Conservation (phyloP, 2,329 filamentous ascomycete genomes). For the Salinomyces thailandicus region DNA sequence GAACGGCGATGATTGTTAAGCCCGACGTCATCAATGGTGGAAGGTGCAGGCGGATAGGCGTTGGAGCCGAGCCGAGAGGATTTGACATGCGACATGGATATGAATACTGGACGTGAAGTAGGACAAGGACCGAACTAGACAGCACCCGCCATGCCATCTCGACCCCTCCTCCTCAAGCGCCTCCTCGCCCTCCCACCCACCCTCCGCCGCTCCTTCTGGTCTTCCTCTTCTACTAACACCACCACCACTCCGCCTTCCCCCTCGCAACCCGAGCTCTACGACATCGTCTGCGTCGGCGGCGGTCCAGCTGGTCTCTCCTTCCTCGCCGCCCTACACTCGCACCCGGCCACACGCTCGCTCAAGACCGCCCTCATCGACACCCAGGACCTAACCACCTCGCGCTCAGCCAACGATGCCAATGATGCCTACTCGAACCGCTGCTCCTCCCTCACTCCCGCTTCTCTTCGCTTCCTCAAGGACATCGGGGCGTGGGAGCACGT, state of each 20-base stretch:
- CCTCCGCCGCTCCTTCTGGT: constrained; percentile 18
- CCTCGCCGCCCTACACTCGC: constrained; percentile 29
- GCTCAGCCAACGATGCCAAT: constrained; percentile 56
- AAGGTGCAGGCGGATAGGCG: too few species aligned
- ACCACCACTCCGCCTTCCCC: constrained; percentile 4
- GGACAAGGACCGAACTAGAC: too few species aligned
- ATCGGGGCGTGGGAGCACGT: constrained; percentile 83
- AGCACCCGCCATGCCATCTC: too few species aligned
- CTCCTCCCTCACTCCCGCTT: constrained; percentile 84
- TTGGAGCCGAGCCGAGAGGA: too few species aligned
- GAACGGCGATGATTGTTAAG: too few species aligned
- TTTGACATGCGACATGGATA: too few species aligned
- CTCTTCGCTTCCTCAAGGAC: constrained; percentile 63
- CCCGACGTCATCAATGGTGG: too few species aligned
- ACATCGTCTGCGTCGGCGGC: constrained; percentile 84
- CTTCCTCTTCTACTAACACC: constrained; percentile 10
- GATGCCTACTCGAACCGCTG: constrained; percentile 83
- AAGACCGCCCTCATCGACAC: constrained; percentile 83
- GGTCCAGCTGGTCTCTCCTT: constrained; percentile 82
- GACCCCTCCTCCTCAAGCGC: constrained; percentile 4
- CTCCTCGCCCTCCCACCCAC: constrained; percentile 20
- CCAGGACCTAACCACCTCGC: constrained; percentile 65
- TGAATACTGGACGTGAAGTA: too few species aligned
- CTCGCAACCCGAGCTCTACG: constrained; percentile 70
- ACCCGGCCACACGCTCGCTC: constrained; percentile 51